A percentile compares a stretch with the other conserved stretches of the same genome.
These are phyloP conservation scores for Suillus americanus DNA, from an alignment of 768 basidiomycete species.

Conservation along the genomic window DNA sequence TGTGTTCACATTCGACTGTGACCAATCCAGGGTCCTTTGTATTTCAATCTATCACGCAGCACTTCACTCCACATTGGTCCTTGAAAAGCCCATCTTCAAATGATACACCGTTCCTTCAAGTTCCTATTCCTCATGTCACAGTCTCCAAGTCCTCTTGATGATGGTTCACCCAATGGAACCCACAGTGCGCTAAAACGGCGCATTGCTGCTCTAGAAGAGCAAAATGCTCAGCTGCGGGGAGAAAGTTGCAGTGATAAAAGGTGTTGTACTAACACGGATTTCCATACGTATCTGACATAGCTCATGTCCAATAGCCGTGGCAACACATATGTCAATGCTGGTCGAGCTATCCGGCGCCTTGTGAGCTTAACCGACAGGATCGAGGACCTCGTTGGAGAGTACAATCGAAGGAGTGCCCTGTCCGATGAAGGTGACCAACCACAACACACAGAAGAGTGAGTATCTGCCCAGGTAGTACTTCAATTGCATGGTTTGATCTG, in stretches of 20 bases:
- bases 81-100: too few relatives aligned
- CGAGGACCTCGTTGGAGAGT: constrained; percentile 8
- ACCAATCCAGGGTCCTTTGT: too few relatives aligned
- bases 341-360: constrained; percentile 11
- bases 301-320: neutral
- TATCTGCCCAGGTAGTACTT: neutral
- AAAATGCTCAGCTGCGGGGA: constrained; percentile 4
- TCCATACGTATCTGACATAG: neutral
- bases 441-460: neutral
- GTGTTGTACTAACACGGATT: neutral
- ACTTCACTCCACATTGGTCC: too few relatives aligned
- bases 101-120: neutral
- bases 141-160: neutral
- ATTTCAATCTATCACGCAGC: too few relatives aligned
- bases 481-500: neutral
- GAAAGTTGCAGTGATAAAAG: neutral
- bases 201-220: constrained; percentile 9
- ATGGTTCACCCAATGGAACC: neutral
- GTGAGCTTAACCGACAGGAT: constrained; percentile 8
- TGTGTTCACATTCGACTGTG: too few relatives aligned
- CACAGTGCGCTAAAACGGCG: constrained; percentile 3
- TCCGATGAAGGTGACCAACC: neutral
- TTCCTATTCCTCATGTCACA: neutral
- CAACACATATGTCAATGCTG: constrained; percentile 6
- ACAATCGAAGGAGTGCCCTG: constrained; percentile 5